Conservation (phyloP, 176 grass and related monocot genomes). For the Paspalum vaginatum region DNA sequence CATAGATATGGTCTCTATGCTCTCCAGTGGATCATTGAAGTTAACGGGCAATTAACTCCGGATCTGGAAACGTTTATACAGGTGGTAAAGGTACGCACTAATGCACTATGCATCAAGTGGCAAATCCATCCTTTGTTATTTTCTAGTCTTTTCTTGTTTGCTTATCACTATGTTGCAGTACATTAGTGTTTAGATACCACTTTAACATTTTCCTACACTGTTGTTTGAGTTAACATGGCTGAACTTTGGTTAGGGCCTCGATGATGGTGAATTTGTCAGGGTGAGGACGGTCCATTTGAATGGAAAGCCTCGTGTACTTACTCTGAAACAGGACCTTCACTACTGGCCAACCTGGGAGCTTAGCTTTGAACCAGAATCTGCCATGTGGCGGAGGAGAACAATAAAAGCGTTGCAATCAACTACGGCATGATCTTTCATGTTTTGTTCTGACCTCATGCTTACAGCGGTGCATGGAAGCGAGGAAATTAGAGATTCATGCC, state of each 20-base stretch:
- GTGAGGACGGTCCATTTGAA: slow-evolving; percentile 92
- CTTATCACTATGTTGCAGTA: neutral
- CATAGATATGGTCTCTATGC: slow-evolving; percentile 98
- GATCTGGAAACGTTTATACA: slow-evolving; percentile 86
- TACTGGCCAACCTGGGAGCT: slow-evolving; percentile 99
- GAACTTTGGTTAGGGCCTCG: slow-evolving; percentile 61
- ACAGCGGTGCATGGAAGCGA: slow-evolving; percentile 10
- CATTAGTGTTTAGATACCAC: slow-evolving; percentile 1
- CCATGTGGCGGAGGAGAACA: slow-evolving; percentile 77
- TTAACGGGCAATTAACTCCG: slow-evolving; percentile 84
- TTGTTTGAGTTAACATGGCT: slow-evolving; percentile 32
- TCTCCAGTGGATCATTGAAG: slow-evolving; percentile 97
- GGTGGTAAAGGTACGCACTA: slow-evolving; percentile 72
- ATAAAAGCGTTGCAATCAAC: slow-evolving; percentile 77
- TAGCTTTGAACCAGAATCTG: slow-evolving; percentile 81
- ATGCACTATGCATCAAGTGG: slow-evolving; percentile 13
- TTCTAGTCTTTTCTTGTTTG: slow-evolving; percentile 7
- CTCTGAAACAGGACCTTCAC: slow-evolving; percentile 95
- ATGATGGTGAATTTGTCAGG: slow-evolving; percentile 93
- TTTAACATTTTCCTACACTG: neutral
- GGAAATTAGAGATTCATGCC: slow-evolving; percentile 7
- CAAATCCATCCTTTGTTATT: neutral
- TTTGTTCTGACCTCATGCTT: neutral
- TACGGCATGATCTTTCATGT: slow-evolving; percentile 34
- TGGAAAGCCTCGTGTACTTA: slow-evolving; percentile 91